These are phyloP conservation scores for Effrenium voratum DNA, from an alignment of 73 alveolate genomes.

Conservation along the genomic window DNA sequence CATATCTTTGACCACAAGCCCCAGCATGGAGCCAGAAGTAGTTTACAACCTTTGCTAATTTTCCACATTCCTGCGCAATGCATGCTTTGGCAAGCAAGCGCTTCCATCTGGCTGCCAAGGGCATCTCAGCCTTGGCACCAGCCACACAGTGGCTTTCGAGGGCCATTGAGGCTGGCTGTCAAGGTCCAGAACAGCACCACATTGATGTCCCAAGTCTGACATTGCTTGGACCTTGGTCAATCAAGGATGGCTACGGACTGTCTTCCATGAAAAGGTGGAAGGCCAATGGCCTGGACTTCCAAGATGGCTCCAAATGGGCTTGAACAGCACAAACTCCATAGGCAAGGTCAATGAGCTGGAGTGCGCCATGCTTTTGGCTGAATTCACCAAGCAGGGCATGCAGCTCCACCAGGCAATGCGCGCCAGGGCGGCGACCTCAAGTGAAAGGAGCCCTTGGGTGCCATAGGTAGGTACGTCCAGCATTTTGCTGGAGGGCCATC, in stretches of 20 bases:
- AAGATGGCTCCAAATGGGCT: background rate
- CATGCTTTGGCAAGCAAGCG: too few species aligned
- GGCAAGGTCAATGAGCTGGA: slow-evolving; percentile 22
- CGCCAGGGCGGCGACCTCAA: background rate
- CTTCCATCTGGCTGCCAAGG: background rate
- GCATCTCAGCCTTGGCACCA: background rate
- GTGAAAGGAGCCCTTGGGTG: background rate
- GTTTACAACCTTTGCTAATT: too few species aligned
- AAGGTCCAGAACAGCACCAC: background rate
- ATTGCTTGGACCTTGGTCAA: background rate
- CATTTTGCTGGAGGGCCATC: background rate
- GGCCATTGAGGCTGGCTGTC: background rate
- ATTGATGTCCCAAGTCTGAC: background rate
- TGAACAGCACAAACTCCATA: background rate
- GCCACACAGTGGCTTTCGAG: slow-evolving; percentile 27
- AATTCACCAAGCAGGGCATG: background rate
- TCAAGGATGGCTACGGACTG: slow-evolving; percentile 16
- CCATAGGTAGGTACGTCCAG: slow-evolving; percentile 4
- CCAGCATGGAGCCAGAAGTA: too few species aligned
- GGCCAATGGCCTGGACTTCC: slow-evolving; percentile 6
- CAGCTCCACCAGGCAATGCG: background rate
- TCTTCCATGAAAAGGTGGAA: background rate
- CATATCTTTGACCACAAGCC: too few species aligned
- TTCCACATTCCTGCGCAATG: too few species aligned
- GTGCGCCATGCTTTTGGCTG: slow-evolving; percentile 2